Conservation (phyloP, 2,329 filamentous ascomycete genomes). For the Colletotrichum kahawae region DNA sequence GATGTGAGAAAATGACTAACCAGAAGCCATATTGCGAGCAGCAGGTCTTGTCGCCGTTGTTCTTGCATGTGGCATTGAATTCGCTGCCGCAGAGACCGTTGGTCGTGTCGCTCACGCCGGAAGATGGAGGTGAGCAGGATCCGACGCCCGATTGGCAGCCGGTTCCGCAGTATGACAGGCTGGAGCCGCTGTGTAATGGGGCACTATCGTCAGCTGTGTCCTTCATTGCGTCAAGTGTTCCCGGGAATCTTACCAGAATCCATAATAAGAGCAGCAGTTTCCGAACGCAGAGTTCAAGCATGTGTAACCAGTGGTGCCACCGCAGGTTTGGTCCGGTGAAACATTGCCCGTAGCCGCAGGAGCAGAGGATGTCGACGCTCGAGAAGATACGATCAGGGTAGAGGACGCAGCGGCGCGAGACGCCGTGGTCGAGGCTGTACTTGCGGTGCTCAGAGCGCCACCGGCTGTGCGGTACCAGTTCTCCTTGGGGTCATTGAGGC, state of each 20-base stretch:
- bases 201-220: constrained; percentile 1
- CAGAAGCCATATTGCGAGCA: constrained; percentile 41
- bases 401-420: neutral
- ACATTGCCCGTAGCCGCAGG: constrained; percentile 23
- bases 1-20: constrained; percentile 26
- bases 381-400: neutral
- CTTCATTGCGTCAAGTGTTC: neutral
- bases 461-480: constrained; percentile 55
- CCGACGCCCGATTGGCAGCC: constrained; percentile 42
- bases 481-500: constrained; percentile 54
- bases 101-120: constrained; percentile 33
- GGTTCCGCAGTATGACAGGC: constrained; percentile 38
- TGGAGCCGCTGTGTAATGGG: constrained; percentile 32
- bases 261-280: constrained; percentile 45
- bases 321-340: constrained; percentile 41
- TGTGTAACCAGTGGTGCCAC: constrained; percentile 36
- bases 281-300: constrained; percentile 40
- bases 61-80: constrained; percentile 35
- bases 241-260: constrained; percentile 40
- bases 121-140: constrained; percentile 30
- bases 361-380: neutral
- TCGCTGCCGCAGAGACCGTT: constrained; percentile 40
- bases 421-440: neutral
- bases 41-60: constrained; percentile 37
- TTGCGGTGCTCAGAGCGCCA: constrained; percentile 16